phyloP scores from a whole-genome alignment of 1,284 basidiomycete genomes.

The Malassezia brasiliensis region DNA sequence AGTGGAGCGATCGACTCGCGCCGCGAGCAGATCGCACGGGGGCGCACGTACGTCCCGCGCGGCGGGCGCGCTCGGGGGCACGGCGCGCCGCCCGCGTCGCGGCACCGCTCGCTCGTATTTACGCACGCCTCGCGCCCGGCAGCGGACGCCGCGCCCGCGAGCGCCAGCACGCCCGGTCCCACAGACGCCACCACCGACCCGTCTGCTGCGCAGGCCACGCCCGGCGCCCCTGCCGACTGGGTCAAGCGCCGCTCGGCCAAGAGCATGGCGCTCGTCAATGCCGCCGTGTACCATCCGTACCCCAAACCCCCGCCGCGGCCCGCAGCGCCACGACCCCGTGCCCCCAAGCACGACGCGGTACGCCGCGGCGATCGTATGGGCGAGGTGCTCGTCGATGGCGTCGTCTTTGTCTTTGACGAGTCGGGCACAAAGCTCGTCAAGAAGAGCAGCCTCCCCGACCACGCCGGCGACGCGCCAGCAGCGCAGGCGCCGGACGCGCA shows the following conservation, averaged over 20 bases:
- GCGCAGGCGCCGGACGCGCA: not conserved
- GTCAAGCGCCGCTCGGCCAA: constrained; percentile 34
- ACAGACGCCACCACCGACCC: not conserved
- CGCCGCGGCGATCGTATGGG: not conserved
- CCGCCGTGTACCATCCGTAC: constrained; percentile 10
- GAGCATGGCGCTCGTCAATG: constrained; percentile 38
- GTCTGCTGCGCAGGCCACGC: not conserved
- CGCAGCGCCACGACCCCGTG: not conserved
- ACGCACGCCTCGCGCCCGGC: not conserved
- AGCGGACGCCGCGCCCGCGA: not conserved
- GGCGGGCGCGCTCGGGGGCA: constrained; percentile 11
- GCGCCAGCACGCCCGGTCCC: not conserved
- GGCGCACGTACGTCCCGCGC: not conserved
- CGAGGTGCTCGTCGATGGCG: constrained; percentile 52
- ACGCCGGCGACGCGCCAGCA: not conserved
- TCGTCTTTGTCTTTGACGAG: constrained; percentile 52
- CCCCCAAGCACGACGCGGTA: not conserved
- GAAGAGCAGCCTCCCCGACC: constrained; percentile 14
- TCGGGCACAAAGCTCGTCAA: constrained; percentile 52
- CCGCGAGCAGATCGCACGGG: constrained; percentile 6
- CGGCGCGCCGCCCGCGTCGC: constrained; percentile 9
- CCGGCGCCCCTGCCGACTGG: constrained; percentile 16
- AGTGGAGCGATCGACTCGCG: constrained; percentile 35
- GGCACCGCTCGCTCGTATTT: constrained; percentile 12
- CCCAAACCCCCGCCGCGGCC: not conserved